Evolutionary conservation across 495 filamentous ascomycete genomes (phyloP).

Genomic region (Darksidea phi): DNA sequence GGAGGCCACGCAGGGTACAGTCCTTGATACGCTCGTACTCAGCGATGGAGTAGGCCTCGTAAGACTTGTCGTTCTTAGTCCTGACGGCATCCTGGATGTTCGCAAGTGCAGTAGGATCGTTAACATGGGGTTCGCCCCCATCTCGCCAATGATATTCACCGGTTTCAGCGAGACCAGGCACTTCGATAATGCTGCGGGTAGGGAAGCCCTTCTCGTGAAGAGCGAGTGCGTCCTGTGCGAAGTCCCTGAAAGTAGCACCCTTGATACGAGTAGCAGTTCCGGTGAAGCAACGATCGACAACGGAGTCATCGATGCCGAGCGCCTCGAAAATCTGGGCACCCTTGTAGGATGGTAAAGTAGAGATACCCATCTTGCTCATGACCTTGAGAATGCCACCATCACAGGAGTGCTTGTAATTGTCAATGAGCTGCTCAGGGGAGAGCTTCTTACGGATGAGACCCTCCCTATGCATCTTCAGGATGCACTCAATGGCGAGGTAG

Average conservation of each 20-base stretch:
- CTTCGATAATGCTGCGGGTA: constrained; percentile 70
- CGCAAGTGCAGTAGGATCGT: constrained; percentile 92
- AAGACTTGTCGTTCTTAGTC: constrained; percentile 99
- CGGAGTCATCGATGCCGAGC: constrained; percentile 91
- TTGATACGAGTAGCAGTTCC: constrained; percentile 95
- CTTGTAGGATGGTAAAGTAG: constrained; percentile 96
- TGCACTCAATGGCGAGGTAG: constrained; percentile 96
- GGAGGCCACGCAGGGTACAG: constrained; percentile 92
- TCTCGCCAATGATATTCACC: constrained; percentile 99
- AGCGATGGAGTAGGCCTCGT: constrained; percentile 92
- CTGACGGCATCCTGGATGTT: constrained; percentile 98
- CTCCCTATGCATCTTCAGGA: constrained; percentile 97
- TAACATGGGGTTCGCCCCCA: constrained; percentile 96
- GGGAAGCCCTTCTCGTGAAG: constrained; percentile 96
- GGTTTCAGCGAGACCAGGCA: constrained; percentile 86
- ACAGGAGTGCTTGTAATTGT: constrained; percentile 97
- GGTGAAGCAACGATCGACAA: constrained; percentile 95
- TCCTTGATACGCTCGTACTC: constrained; percentile 98
- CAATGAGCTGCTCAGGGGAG: constrained; percentile 77
- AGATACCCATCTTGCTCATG: constrained; percentile 99
- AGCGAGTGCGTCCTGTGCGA: constrained; percentile 94
- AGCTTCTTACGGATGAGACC: constrained; percentile 89
- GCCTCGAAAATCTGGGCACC: constrained; percentile 99
- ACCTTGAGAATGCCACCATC: constrained; percentile 98
- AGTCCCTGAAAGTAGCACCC: constrained; percentile 92